Base-by-base conservation (phyloP, 1,284 basidiomycete species). In the Athelia psychrophila region DNA sequence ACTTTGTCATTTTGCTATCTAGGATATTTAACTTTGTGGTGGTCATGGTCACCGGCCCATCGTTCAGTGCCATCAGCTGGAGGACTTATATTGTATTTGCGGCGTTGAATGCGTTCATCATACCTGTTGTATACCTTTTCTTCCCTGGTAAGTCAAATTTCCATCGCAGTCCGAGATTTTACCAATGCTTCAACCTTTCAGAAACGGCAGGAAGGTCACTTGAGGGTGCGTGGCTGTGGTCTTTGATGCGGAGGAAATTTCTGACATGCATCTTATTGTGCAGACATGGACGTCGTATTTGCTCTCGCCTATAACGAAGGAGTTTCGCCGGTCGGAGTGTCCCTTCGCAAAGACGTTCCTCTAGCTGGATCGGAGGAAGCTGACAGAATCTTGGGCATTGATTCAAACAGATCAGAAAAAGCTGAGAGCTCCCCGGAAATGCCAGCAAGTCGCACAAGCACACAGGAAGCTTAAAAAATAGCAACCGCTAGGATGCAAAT, bases 11-110 rank as follows among this genome's bases (percentile, higher is more conserved):
- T 42, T n/a, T n/a, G n/a, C n/a, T n/a, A n/a, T n/a, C n/a, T 59
- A 87, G 81, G 83, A 78, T 76, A 4, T 84, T 83, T 64, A 84
- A 83, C 63, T 84, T 84, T 60, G 62, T 83, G 60, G 79, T 83
- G 19, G 84, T 87, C 23, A 85, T 86, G 80, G 66, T 84, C 60
- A 83, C 83, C 2, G 83, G 85, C 0, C 80, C 83, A 0, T 75
- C 83, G 1, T 88, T 88, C 62, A 74, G 76, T 56, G 78, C 79
- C 56, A 86, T 88, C 46, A 71, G 70, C 44, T 86, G 80, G 77
- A 67, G 74, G 33, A 84, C 83, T 1, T 86, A 87, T 61, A 83
- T 84, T 38, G 80, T 86, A 30, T 86, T 86, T 57, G 83, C 82
- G 0, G 70, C 72, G 0, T 60, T 85, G 48, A 86, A 86, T 56